Evolutionary conservation across 768 basidiomycete species (phyloP).

Genomic region (Boletus reticulatus): DNA sequence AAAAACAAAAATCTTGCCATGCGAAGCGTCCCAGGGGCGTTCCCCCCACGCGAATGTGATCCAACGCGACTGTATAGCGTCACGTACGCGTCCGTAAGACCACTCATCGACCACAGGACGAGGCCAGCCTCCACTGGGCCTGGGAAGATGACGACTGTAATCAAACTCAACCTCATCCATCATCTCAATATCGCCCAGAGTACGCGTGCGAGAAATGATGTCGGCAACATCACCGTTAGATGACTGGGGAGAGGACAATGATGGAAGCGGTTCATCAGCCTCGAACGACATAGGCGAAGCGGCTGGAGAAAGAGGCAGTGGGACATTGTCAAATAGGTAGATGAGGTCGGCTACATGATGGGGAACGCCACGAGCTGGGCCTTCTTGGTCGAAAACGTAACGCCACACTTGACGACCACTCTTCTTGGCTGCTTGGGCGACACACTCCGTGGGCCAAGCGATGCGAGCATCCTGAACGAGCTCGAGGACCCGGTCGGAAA

Average conservation of each 20-base stretch:
- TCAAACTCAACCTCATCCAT: constrained; percentile 26
- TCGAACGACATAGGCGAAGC: constrained; percentile 33
- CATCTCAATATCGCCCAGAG: constrained; percentile 25
- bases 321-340: constrained; percentile 77
- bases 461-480: constrained; percentile 72
- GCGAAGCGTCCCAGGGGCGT: constrained; percentile 59
- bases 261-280: constrained; percentile 31
- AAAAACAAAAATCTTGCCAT: constrained; percentile 69
- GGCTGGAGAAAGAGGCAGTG: constrained; percentile 45
- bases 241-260: constrained; percentile 29
- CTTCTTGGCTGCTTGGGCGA: constrained; percentile 48
- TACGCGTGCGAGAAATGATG: constrained; percentile 15
- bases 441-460: constrained; percentile 74
- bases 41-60: constrained; percentile 73
- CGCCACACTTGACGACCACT: constrained; percentile 69
- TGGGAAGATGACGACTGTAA: not conserved
- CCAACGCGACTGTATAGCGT: constrained; percentile 73
- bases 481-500: constrained; percentile 66
- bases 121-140: constrained; percentile 46
- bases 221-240: constrained; percentile 22
- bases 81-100: constrained; percentile 63
- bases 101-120: constrained; percentile 61
- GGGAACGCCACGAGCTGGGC: constrained; percentile 58
- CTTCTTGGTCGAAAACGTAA: constrained; percentile 82
- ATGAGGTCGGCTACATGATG: constrained; percentile 73